Evolutionary conservation across 345 rosid species (phyloP).

Genomic region (Citrus trifoliata): DNA sequence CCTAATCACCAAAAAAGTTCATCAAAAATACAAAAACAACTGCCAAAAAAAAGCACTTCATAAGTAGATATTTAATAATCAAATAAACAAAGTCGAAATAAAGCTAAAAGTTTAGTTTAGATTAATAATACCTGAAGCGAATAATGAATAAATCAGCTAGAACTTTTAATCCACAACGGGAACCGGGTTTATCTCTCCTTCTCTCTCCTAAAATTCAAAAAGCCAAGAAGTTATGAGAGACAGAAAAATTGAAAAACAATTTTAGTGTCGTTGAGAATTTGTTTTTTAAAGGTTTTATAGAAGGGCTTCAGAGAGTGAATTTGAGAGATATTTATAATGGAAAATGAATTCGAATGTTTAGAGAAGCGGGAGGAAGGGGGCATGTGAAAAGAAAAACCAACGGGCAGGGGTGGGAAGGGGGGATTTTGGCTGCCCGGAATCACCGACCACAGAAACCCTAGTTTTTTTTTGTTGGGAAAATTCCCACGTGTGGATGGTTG

Average conservation of each 20-base stretch:
- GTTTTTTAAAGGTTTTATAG: neutral
- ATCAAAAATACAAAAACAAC: neutral
- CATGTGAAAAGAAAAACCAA: neutral
- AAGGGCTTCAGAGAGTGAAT: neutral
- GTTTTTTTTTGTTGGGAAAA: slow-evolving; percentile 23
- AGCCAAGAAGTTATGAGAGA: neutral
- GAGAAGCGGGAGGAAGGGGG: slow-evolving; percentile 62
- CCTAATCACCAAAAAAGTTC: neutral
- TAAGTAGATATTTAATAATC: slow-evolving; percentile 14
- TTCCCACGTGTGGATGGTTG: slow-evolving; percentile 21
- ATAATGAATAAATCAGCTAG: slow-evolving; percentile 1
- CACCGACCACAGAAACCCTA: slow-evolving; percentile 38
- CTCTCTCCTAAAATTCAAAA: neutral
- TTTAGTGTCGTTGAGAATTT: neutral
- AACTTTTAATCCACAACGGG: neutral
- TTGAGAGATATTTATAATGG: neutral
- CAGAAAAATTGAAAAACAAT: neutral
- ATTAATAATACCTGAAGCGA: slow-evolving; percentile 23
- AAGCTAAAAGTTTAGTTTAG: neutral
- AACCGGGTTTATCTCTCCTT: slow-evolving; percentile 20
- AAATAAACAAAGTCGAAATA: neutral
- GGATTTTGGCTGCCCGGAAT: slow-evolving; percentile 19
- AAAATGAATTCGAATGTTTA: slow-evolving; percentile 44
- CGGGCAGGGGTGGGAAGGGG: slow-evolving; percentile 24
- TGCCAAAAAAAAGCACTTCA: slow-evolving; percentile 13